A percentile compares a stretch with the other conserved stretches of the same genome.
Evolutionary conservation across 257 asterid species (phyloP).

Genomic region (Gentiana dahurica): DNA sequence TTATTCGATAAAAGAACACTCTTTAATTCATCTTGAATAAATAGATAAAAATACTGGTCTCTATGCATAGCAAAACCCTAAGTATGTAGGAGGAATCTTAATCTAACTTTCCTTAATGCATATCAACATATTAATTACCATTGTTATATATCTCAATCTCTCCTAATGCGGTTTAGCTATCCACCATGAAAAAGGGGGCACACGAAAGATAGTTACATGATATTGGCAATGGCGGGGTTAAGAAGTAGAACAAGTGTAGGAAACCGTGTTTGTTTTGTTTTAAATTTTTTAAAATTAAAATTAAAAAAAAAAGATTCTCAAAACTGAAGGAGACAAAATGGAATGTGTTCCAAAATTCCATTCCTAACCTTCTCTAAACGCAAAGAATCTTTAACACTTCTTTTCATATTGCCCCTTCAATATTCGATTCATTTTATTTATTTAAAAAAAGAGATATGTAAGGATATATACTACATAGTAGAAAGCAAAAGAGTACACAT

Average conservation of each 20-base stretch:
- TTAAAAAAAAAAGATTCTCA: slow-evolving; percentile 41
- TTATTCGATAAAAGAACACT: slow-evolving; percentile 12
- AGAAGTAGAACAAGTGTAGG: too few species aligned
- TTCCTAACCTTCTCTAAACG: slow-evolving; percentile 34
- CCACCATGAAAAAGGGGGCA: slow-evolving; percentile 7
- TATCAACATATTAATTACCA: background rate
- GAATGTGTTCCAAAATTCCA: slow-evolving; percentile 55
- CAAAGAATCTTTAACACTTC: too few species aligned
- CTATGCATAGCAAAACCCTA: background rate
- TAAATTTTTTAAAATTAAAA: slow-evolving; percentile 26
- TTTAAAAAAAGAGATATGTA: too few species aligned
- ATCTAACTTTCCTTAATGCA: too few species aligned
- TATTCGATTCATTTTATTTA: too few species aligned
- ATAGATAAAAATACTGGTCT: background rate
- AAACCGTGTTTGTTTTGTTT: slow-evolving; percentile 13
- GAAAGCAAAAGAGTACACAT: too few species aligned
- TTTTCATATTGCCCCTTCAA: too few species aligned
- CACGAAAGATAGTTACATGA: too few species aligned
- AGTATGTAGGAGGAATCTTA: background rate
- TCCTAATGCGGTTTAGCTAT: slow-evolving; percentile 13
- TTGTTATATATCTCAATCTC: background rate
- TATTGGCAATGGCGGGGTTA: too few species aligned
- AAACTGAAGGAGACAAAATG: slow-evolving; percentile 49
- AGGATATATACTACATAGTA: too few species aligned
- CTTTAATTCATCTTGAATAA: slow-evolving; percentile 10